These are phyloP conservation scores for Pythium brassicae DNA, from an alignment of 352 stramenopile species.

Conservation along the genomic window DNA sequence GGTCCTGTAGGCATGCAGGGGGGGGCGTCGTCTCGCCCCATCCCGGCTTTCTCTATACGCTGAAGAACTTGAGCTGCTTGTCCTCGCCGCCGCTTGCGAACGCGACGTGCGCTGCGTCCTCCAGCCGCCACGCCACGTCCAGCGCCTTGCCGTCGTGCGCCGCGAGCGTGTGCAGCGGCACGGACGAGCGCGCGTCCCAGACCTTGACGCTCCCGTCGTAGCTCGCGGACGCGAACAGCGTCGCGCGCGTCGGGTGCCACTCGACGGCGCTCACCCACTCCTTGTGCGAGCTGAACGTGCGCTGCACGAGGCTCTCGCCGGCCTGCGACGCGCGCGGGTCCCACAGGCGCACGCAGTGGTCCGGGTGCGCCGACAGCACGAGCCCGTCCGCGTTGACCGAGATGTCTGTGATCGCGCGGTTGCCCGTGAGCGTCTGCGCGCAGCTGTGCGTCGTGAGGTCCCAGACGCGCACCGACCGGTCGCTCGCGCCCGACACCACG, in stretches of 20 bases:
- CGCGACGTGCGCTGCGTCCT: slow-evolving; percentile 25
- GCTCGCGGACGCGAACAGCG: slow-evolving; percentile 66
- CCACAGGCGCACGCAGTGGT: slow-evolving; percentile 80
- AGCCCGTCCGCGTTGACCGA: slow-evolving; percentile 60
- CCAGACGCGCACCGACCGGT: slow-evolving; percentile 76
- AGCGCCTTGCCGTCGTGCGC: slow-evolving; percentile 77
- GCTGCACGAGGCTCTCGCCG: slow-evolving; percentile 70
- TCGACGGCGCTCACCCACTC: slow-evolving; percentile 77
- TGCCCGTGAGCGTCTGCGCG: slow-evolving; percentile 69
- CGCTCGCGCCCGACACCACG: slow-evolving; percentile 59
- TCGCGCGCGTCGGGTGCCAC: slow-evolving; percentile 55
- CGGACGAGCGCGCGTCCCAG: slow-evolving; percentile 70
- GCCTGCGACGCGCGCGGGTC: slow-evolving; percentile 63
- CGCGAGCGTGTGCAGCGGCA: slow-evolving; percentile 72
- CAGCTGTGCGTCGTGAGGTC: slow-evolving; percentile 70
- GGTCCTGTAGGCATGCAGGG: not conserved
- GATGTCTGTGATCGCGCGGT: slow-evolving; percentile 68
- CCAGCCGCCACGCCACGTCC: slow-evolving; percentile 51
- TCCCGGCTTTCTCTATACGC: slow-evolving; percentile 40
- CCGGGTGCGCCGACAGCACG: slow-evolving; percentile 74
- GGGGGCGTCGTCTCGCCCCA: not conserved
- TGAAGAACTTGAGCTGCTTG: slow-evolving; percentile 86
- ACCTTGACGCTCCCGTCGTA: slow-evolving; percentile 83
- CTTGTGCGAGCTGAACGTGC: slow-evolving; percentile 82
- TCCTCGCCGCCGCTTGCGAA: slow-evolving; percentile 81